Conservation (phyloP, 2,329 filamentous ascomycete genomes). For the Claviceps pazoutovae region DNA sequence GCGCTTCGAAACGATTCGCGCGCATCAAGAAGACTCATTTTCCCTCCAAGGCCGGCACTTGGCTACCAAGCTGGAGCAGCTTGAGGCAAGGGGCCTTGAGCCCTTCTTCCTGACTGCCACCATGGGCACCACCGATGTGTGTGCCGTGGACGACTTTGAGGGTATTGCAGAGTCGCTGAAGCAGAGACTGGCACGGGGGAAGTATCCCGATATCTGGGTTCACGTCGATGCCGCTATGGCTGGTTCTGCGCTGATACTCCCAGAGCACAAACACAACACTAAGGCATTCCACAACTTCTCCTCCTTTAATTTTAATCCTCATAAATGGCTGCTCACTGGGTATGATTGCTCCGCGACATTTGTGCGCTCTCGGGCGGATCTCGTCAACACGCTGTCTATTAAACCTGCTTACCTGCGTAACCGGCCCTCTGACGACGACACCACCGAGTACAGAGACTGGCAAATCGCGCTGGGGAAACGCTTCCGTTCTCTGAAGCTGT, state of each 20-base stretch:
- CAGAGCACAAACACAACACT: constrained; percentile 62
- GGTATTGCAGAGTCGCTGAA: constrained; percentile 43
- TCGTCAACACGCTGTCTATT: constrained; percentile 69
- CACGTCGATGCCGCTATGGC: constrained; percentile 92
- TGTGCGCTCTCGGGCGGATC: constrained; percentile 57
- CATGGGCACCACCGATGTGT: constrained; percentile 77
- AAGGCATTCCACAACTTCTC: constrained; percentile 54
- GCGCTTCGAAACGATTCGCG: constrained; percentile 58
- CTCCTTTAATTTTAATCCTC: constrained; percentile 90
- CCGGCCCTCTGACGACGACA: constrained; percentile 64
- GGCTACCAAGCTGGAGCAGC: constrained; percentile 45
- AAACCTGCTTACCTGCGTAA: constrained; percentile 74
- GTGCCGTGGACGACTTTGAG: constrained; percentile 69
- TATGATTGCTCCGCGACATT: constrained; percentile 78
- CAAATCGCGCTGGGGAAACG: constrained; percentile 83
- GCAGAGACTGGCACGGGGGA: constrained; percentile 12
- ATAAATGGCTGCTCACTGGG: constrained; percentile 94
- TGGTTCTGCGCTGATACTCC: constrained; percentile 67
- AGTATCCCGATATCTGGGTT: constrained; percentile 57
- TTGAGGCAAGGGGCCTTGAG: constrained; percentile 54
- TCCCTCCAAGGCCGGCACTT: constrained; percentile 55
- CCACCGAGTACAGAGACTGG: constrained; percentile 95
- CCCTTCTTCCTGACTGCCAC: constrained; percentile 81
- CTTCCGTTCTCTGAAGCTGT: constrained; percentile 83
- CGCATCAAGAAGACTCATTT: constrained; percentile 48